A percentile compares a stretch with the other conserved stretches of the same genome.
These are phyloP conservation scores for Cryptosporidium andersoni DNA, from an alignment of 169 alveolate species.

Conservation along the genomic window DNA sequence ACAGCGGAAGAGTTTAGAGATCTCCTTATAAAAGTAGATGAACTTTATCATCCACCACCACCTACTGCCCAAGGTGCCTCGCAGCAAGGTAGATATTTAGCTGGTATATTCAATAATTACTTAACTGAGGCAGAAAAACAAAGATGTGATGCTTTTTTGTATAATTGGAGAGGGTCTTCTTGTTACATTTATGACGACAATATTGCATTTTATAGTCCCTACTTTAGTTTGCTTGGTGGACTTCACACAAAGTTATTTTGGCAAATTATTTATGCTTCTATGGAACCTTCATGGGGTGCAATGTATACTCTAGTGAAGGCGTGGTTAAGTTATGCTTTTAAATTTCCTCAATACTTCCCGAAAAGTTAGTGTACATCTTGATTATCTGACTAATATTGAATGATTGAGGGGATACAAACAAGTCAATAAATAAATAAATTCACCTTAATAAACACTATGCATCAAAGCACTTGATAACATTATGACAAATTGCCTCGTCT, in stretches of 20 bases:
- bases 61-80: constrained; percentile 79
- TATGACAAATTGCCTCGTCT: constrained; percentile 65
- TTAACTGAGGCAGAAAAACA: constrained; percentile 33
- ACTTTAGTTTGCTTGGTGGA: constrained; percentile 48
- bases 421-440: neutral
- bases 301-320: neutral
- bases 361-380: neutral
- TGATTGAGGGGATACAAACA: neutral
- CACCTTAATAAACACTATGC: constrained; percentile 42
- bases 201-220: constrained; percentile 38
- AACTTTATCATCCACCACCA: constrained; percentile 74
- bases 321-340: constrained; percentile 1
- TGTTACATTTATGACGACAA: constrained; percentile 71
- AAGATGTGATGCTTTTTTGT: constrained; percentile 73
- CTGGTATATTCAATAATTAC: constrained; percentile 53
- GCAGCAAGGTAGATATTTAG: constrained; percentile 76
- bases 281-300: constrained; percentile 19
- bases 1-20: constrained; percentile 23
- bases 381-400: neutral
- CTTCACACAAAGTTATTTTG: constrained; percentile 23
- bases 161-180: constrained; percentile 73
- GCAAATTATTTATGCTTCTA: constrained; percentile 10
- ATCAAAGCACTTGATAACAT: constrained; percentile 72
- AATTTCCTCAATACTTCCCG: no score
- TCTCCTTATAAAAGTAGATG: constrained; percentile 68